Evolutionary conservation across 192 early-diverging fungal species (phyloP), one percentile per base, ranked within the genome.

Genomic region (Funneliformis geosporum): DNA sequence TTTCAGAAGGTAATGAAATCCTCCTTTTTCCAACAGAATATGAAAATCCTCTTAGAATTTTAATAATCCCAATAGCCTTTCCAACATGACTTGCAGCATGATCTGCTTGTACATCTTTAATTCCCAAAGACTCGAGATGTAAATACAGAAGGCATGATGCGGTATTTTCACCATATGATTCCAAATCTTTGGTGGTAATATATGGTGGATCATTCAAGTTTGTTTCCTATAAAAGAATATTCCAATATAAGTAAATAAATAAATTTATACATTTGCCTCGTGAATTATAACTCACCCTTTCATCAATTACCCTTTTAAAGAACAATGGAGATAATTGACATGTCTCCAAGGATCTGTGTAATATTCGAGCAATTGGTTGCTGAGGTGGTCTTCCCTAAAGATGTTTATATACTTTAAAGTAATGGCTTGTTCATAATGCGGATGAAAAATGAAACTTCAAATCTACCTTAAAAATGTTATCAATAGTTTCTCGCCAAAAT

Each of bases 11-110:
- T 62, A 99, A 83, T 43, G 92, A 85, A 80, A 94, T 89, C 39
- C 90, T 81, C 39, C 90, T 85, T 69, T 93, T 88, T 33, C 86
- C 82, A n/a, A 92, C 83, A 81, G 93, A 89, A 65, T 92, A 89
- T 16, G 95, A 94, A 46, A 93, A 85, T 4, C 91, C 90, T 18
- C 95, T 87, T 46, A 95, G 82, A 75, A 94, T 86, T 21, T 91
- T 93, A 2, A 90, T 81, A 18, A 98, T 94, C 3, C 95, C 96
- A 46, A 92, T 89, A 33, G 96, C 93, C 68, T 98, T 94, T 38
- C 96, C 98, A 40, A 99, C 87, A 78, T 97, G 95, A 38, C 94
- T 93, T 6, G 93, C 94, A 11, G 91, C 91, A 84, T 98, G 97
- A 83, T 99, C 96, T 1, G 93, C 92, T 59, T 94, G 87, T 62